Conservation (phyloP, 2,329 filamentous ascomycete genomes). For the Exophiala spinifera region DNA sequence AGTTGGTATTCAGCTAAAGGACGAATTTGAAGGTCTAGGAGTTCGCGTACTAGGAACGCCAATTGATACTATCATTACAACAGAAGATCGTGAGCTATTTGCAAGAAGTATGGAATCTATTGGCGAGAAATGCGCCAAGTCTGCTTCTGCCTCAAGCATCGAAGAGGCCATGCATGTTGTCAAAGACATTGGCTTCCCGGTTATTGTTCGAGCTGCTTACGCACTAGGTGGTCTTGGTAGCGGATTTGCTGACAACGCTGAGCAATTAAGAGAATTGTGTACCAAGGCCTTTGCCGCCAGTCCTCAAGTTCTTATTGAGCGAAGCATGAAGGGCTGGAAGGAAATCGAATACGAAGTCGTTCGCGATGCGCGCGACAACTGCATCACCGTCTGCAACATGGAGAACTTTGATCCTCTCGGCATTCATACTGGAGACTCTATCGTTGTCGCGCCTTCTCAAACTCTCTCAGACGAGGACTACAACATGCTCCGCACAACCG, state of each 20-base stretch:
- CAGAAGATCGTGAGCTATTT: constrained; percentile 95
- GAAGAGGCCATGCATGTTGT: constrained; percentile 88
- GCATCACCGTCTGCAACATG: constrained; percentile 99
- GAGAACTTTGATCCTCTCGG: constrained; percentile 99
- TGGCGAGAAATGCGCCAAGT: constrained; percentile 96
- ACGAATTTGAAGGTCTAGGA: constrained; percentile 88
- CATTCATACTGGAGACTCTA: constrained; percentile 97
- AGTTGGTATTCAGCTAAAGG: constrained; percentile 95
- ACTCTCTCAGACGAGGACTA: constrained; percentile 97
- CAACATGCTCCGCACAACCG: constrained; percentile 97
- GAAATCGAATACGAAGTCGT: constrained; percentile 99
- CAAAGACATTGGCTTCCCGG: constrained; percentile 88
- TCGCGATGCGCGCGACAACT: constrained; percentile 92
- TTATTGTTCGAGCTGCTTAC: constrained; percentile 95
- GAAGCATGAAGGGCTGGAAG: constrained; percentile 99
- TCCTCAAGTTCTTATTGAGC: constrained; percentile 93
- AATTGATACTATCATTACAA: constrained; percentile 97
- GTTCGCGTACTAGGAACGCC: constrained; percentile 94
- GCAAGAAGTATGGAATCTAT: constrained; percentile 98
- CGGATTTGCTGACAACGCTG: constrained; percentile 87
- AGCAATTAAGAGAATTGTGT: constrained; percentile 81
- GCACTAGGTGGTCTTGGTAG: constrained; percentile 91
- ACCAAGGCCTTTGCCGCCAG: constrained; percentile 92
- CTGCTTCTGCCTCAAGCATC: constrained; percentile 82
- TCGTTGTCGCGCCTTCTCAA: constrained; percentile 95